These are phyloP conservation scores for Cercospora janseana DNA, from an alignment of 2,329 filamentous ascomycete genomes.

Conservation along the genomic window DNA sequence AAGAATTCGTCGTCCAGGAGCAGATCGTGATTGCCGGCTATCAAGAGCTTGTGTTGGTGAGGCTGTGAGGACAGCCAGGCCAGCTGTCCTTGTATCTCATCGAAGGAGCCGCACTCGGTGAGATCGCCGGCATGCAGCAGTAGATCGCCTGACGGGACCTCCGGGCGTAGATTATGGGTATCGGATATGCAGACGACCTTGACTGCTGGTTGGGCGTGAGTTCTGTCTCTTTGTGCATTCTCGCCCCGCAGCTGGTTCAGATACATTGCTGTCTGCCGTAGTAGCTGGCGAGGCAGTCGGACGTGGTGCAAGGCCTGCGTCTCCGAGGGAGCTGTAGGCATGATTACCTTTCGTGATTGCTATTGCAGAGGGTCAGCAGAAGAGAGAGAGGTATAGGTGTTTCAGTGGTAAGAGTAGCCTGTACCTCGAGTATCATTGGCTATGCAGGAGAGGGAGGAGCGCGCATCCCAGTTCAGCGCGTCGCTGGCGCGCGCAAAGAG, in stretches of 20 bases:
- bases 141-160: conserved; percentile 26
- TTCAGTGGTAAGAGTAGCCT: no score
- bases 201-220: background rate
- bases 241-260: background rate
- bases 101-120: conserved; percentile 22
- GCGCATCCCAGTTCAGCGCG: no score
- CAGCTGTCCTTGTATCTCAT: conserved; percentile 25
- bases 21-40: conserved; percentile 30
- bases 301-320: no score
- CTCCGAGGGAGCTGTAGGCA: no score
- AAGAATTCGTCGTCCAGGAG: conserved; percentile 19
- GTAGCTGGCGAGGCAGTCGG: background rate
- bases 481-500: no score
- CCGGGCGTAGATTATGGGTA: conserved; percentile 31
- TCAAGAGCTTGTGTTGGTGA: conserved; percentile 27
- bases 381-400: no score
- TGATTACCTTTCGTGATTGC: no score
- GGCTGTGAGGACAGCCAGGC: conserved; percentile 26
- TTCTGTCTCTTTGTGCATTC: background rate
- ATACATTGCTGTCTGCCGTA: background rate
- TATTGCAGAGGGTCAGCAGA: no score
- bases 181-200: conserved; percentile 26
- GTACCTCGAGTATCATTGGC: no score
- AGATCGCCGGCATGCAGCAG: conserved; percentile 31
- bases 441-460: no score